Evolutionary conservation across 1,284 basidiomycete species (phyloP).

Genomic region (Earliella scabrosa): DNA sequence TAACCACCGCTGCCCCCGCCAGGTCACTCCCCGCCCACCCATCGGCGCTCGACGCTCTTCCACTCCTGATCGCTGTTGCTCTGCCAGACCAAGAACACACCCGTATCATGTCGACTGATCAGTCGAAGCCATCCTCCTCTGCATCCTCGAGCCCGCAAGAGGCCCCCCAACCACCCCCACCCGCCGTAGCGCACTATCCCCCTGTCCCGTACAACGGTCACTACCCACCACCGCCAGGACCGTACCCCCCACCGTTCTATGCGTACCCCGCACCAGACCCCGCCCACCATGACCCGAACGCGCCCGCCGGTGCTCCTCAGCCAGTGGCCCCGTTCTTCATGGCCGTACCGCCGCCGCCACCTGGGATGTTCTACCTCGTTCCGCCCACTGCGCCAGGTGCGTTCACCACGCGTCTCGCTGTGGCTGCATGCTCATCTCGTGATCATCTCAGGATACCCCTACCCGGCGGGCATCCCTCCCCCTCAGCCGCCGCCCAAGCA

Average conservation of each 20-base stretch:
- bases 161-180: slow-evolving; percentile 28
- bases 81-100: slow-evolving; percentile 7
- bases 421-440: slow-evolving; percentile 14
- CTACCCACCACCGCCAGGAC: slow-evolving; percentile 49
- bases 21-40: slow-evolving; percentile 12
- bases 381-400: slow-evolving; percentile 51
- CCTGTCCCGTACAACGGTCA: slow-evolving; percentile 45
- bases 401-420: slow-evolving; percentile 18
- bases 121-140: slow-evolving; percentile 32
- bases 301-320: slow-evolving; percentile 40
- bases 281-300: slow-evolving; percentile 48
- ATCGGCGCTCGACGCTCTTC: slow-evolving; percentile 2
- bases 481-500: slow-evolving; percentile 41
- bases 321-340: slow-evolving; percentile 51
- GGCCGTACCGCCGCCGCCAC: slow-evolving; percentile 49
- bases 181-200: slow-evolving; percentile 42
- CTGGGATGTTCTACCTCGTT: slow-evolving; percentile 65
- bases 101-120: slow-evolving; percentile 31
- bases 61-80: neutral
- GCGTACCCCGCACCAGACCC: slow-evolving; percentile 45
- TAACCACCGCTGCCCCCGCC: slow-evolving; percentile 11
- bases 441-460: slow-evolving; percentile 37
- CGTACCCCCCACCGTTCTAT: slow-evolving; percentile 54
- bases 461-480: slow-evolving; percentile 29
- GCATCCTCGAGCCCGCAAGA: slow-evolving; percentile 31